phyloP scores from a whole-genome alignment of 2,329 filamentous ascomycete species.

The Fusarium verrucosum region DNA sequence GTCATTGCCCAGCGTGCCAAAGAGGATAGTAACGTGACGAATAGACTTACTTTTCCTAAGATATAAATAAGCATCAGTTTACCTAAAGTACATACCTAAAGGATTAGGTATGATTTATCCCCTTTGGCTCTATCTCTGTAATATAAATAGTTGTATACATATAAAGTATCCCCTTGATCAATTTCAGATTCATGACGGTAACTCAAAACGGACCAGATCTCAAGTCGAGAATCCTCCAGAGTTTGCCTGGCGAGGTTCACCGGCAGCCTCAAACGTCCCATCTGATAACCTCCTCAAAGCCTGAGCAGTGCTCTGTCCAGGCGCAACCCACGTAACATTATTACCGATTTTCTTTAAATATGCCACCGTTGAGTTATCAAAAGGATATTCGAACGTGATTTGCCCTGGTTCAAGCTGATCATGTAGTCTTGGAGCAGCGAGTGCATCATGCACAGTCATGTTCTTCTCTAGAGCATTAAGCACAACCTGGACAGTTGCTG shows the following conservation, averaged over 20 bases:
- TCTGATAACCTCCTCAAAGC: constrained; percentile 71
- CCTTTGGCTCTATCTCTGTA: too few relatives aligned
- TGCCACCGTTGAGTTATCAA: constrained; percentile 73
- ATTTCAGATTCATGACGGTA: too few relatives aligned
- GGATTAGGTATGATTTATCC: too few relatives aligned
- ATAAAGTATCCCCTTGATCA: too few relatives aligned
- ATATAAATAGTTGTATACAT: too few relatives aligned
- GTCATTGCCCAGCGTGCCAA: too few relatives aligned
- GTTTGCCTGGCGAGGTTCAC: constrained; percentile 81
- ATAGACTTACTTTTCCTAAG: too few relatives aligned
- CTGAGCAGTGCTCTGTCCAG: constrained; percentile 76
- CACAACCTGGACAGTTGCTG: constrained; percentile 79
- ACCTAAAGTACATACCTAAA: too few relatives aligned
- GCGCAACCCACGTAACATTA: constrained; percentile 76
- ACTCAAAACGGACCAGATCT: accelerated
- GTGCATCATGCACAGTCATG: constrained; percentile 68
- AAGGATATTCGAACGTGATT: constrained; percentile 75
- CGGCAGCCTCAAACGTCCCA: constrained; percentile 78
- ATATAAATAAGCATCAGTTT: too few relatives aligned
- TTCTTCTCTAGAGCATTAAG: constrained; percentile 76
- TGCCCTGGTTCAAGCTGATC: constrained; percentile 81
- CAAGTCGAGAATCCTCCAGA: constrained; percentile 69
- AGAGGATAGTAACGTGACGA: too few relatives aligned
- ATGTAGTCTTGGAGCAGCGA: constrained; percentile 77
- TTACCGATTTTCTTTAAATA: constrained; percentile 74